Evolutionary conservation across 2,329 filamentous ascomycete genomes (phyloP), one percentile per base, ranked within the genome.

Genomic region (Aciculosporium take): DNA sequence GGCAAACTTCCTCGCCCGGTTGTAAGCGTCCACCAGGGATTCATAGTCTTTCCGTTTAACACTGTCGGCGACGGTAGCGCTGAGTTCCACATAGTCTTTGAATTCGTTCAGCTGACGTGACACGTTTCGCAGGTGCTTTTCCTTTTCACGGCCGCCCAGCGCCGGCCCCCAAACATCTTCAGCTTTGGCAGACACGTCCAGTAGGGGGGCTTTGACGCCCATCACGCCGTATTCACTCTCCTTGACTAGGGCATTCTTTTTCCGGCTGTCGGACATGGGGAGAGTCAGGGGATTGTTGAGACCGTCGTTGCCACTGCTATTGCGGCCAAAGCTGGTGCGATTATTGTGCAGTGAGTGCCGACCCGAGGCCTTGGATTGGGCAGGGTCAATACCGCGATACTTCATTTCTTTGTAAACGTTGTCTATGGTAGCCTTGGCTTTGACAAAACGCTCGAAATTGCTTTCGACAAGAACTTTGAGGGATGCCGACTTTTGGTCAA

Each of bases 321-420:
- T 67, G 47, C 70, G 76, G 40, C 79, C 70, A 52, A 79, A 77
- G 56, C 75, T 80, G 45, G 68, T 73, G 51, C 78, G 75, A 58
- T 83, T 86, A 20, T 76, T 65, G 49, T 80, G 77, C 18, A 81
- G 71, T 17, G 76, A 80, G 54, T 84, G 80, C 17, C 63, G 57
- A n/a, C 64, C 58, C 6, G 43, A 15, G 41, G 62, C 42, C 21
- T 65, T 59, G 7, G 63, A 54, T 4, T 66, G 59, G 3, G 65
- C 61, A 5, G 71, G 69, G 36, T 80, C 76, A 18, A 58, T 65
- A 9, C 77, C 77, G 36, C 74, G 69, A 50, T 68, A 88, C 70
- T 76, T 94, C 91, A 98, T 98, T 61, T 98, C 91, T 47, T 81
- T 93, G 64, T 98, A 98, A 40, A 98, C 91, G 63, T 94, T 94